These are phyloP conservation scores for Hanseniaspora jakobsenii DNA, from an alignment of 805 yeast genomes.

Conservation along the genomic window DNA sequence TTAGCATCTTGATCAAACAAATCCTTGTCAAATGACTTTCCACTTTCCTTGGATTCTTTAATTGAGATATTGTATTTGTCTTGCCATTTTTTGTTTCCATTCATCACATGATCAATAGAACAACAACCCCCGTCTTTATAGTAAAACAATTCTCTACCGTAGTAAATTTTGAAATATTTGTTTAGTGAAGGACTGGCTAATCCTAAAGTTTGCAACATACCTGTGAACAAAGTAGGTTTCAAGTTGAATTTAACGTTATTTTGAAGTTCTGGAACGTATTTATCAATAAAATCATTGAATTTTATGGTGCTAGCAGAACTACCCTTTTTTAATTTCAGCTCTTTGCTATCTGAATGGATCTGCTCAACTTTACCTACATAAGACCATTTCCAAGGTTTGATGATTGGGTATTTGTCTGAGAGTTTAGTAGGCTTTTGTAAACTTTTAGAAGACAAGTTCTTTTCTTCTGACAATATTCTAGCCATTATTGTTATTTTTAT, in stretches of 20 bases:
- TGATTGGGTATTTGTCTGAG: conserved; percentile 15
- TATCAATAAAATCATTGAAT: conserved; percentile 21
- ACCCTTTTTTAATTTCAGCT: conserved; percentile 20
- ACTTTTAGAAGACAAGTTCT: conserved; percentile 1
- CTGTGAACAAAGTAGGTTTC: conserved; percentile 55
- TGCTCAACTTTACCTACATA: conserved; percentile 27
- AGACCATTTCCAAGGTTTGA: conserved; percentile 29
- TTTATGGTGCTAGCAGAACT: conserved; percentile 16
- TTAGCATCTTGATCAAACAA: conserved; percentile 27
- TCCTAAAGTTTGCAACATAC: conserved; percentile 66
- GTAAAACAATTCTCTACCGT: conserved; percentile 55
- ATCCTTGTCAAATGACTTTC: conserved; percentile 21
- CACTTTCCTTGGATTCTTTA: conserved; percentile 16
- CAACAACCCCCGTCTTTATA: conserved; percentile 59
- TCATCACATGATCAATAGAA: conserved; percentile 61
- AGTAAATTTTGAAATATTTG: conserved; percentile 46
- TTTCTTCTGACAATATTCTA: conserved; percentile 3
- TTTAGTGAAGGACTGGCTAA: conserved; percentile 45
- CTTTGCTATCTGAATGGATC: conserved; percentile 20
- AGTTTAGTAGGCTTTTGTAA: conserved; percentile 2
- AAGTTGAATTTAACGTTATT: conserved; percentile 41
- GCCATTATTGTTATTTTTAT: neutral
- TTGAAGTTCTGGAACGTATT: conserved; percentile 35
- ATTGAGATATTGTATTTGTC: conserved; percentile 25
- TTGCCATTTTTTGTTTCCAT: conserved; percentile 21